These are phyloP conservation scores for Ailanthus altissimus DNA, from an alignment of 345 rosid genomes.

Conservation along the genomic window DNA sequence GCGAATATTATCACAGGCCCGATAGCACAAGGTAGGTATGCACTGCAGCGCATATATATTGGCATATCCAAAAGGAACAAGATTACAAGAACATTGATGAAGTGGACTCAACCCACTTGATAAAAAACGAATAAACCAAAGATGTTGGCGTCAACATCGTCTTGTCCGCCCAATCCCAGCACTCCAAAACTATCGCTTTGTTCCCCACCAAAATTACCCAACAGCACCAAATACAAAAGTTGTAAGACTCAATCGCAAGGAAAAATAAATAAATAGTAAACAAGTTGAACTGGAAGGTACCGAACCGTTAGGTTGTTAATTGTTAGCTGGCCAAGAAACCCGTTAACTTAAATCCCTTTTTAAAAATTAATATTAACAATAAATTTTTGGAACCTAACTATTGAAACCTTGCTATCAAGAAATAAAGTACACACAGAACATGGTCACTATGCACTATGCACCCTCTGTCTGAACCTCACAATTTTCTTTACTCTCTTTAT, in stretches of 20 bases:
- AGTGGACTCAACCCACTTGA: conserved; percentile 1
- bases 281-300: conserved; percentile 14
- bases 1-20: background rate
- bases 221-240: background rate
- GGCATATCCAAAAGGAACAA: background rate
- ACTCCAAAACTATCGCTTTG: background rate
- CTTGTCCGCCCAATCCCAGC: conserved; percentile 35
- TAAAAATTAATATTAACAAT: background rate
- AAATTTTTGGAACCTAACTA: conserved; percentile 17
- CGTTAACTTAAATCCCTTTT: background rate
- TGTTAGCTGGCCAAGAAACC: background rate
- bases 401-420: conserved; percentile 26
- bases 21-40: too few relatives aligned
- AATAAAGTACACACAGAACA: conserved; percentile 13
- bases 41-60: background rate
- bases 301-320: conserved; percentile 31
- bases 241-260: background rate
- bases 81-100: background rate
- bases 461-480: conserved; percentile 33
- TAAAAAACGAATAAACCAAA: conserved; percentile 24
- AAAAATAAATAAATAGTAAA: background rate
- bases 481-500: conserved; percentile 4
- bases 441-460: background rate
- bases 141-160: conserved; percentile 40
- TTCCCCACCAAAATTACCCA: background rate